phyloP scores from a whole-genome alignment of 2,329 filamentous ascomycete genomes.

The Akanthomyces lecanii region DNA sequence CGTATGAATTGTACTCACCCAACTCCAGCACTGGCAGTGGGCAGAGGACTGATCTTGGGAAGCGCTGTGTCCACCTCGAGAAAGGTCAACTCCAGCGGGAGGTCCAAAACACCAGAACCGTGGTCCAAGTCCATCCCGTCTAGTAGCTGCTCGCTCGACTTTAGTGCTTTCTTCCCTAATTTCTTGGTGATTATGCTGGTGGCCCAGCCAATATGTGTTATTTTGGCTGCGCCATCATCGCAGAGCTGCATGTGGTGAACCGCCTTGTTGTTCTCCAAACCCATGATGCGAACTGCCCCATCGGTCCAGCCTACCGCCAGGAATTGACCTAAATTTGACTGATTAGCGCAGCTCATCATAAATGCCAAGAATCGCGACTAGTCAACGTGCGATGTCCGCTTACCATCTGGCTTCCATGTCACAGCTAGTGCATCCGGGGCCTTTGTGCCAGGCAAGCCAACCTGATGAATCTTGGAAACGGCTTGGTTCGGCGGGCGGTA shows the following conservation, averaged over 20 bases:
- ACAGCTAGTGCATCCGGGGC: conserved; percentile 45
- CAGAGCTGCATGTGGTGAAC: conserved; percentile 65
- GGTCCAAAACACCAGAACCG: conserved; percentile 39
- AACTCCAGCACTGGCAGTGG: conserved; percentile 55
- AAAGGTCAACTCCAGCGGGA: conserved; percentile 70
- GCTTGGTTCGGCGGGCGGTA: conserved; percentile 73
- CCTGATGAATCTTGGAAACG: conserved; percentile 50
- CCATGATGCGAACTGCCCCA: conserved; percentile 70
- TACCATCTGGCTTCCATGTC: conserved; percentile 66
- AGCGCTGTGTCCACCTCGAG: conserved; percentile 72
- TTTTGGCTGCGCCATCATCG: conserved; percentile 38
- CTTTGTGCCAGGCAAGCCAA: conserved; percentile 36
- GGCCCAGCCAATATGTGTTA: conserved; percentile 53
- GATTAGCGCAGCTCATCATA: conserved; percentile 18
- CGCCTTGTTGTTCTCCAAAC: conserved; percentile 75
- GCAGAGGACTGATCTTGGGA: conserved; percentile 70
- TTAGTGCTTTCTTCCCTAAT: conserved; percentile 23
- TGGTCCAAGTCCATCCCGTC: background rate
- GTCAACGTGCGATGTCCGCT: conserved; percentile 22
- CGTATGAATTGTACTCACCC: conserved; percentile 44
- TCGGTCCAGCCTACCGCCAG: conserved; percentile 83
- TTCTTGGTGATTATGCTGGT: conserved; percentile 39
- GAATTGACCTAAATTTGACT: conserved; percentile 55
- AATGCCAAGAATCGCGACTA: background rate
- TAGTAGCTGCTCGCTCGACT: background rate